Conservation (phyloP, 2,329 filamentous ascomycete species). For the Fusarium keratoplasticum region DNA sequence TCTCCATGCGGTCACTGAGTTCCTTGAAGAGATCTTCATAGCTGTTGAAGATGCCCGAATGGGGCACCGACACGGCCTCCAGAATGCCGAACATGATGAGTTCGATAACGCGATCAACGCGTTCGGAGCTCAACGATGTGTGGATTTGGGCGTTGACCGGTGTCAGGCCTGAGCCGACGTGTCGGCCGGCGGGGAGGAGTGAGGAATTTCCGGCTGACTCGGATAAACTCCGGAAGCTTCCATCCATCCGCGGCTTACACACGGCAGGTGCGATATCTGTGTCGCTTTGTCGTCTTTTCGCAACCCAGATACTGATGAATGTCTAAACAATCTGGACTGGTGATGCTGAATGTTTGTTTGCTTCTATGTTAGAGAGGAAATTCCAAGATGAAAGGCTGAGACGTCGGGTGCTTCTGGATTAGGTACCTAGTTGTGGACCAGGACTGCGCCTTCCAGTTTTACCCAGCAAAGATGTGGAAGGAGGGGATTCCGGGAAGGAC, state of each 20-base stretch:
- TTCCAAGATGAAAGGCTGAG: background rate
- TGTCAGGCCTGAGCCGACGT: constrained; percentile 42
- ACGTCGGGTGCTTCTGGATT: background rate
- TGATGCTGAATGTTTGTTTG: background rate
- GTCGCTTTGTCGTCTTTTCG: background rate
- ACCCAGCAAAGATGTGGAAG: background rate
- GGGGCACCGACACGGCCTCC: constrained; percentile 53
- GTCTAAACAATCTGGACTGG: too few species aligned
- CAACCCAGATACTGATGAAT: background rate
- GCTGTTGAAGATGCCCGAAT: constrained; percentile 51
- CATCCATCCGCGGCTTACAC: background rate
- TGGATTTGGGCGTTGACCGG: constrained; percentile 44
- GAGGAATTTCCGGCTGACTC: constrained; percentile 36
- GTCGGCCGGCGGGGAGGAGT: constrained; percentile 33
- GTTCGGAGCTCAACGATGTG: constrained; percentile 44
- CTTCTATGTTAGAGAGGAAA: background rate
- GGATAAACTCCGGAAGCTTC: constrained; percentile 40
- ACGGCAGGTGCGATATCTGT: background rate
- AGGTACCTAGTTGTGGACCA: background rate
- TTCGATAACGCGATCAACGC: constrained; percentile 41
- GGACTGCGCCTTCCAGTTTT: background rate
- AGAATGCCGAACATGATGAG: constrained; percentile 58
- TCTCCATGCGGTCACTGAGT: constrained; percentile 55
- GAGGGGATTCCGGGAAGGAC: background rate
- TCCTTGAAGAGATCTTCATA: constrained; percentile 57